Percentiles rank a stretch among this genome's conserved stretches.
These are phyloP conservation scores for Starmerella apis DNA, from an alignment of 805 yeast genomes.

Conservation along the genomic window DNA sequence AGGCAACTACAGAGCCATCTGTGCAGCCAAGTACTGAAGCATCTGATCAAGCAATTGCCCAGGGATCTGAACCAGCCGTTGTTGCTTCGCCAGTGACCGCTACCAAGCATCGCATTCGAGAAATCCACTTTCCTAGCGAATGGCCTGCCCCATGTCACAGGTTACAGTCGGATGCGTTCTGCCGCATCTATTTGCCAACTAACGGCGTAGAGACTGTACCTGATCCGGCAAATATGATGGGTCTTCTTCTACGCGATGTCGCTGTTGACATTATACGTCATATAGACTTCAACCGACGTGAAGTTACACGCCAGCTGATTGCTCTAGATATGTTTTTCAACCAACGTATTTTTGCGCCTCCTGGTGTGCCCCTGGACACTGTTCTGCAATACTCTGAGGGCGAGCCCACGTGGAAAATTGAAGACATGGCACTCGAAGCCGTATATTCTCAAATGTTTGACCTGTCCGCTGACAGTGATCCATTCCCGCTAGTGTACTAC, in stretches of 20 bases:
- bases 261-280: constrained; percentile 63
- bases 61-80: too few species aligned
- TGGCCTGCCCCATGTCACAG: constrained; percentile 6
- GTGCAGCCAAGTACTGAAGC: too few species aligned
- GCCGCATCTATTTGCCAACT: constrained; percentile 22
- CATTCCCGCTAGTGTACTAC: constrained; percentile 62
- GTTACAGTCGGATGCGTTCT: constrained; percentile 6
- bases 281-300: constrained; percentile 79
- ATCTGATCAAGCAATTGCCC: too few species aligned
- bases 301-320: constrained; percentile 73
- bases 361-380: constrained; percentile 65
- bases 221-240: constrained; percentile 40
- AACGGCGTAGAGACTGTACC: constrained; percentile 60
- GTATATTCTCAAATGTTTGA: constrained; percentile 67
- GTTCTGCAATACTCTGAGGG: constrained; percentile 33
- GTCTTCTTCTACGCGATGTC: constrained; percentile 63
- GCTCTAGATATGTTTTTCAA: constrained; percentile 64
- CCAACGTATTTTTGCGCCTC: constrained; percentile 51
- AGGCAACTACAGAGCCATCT: too few species aligned
- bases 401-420: constrained; percentile 74
- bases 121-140: constrained; percentile 28
- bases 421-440: constrained; percentile 78
- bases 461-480: constrained; percentile 42
- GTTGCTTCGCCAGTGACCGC: too few species aligned
- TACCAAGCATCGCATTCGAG: constrained; percentile 31